Base-by-base conservation (phyloP, 1,284 basidiomycete species). In the Heterobasidion occidentale region DNA sequence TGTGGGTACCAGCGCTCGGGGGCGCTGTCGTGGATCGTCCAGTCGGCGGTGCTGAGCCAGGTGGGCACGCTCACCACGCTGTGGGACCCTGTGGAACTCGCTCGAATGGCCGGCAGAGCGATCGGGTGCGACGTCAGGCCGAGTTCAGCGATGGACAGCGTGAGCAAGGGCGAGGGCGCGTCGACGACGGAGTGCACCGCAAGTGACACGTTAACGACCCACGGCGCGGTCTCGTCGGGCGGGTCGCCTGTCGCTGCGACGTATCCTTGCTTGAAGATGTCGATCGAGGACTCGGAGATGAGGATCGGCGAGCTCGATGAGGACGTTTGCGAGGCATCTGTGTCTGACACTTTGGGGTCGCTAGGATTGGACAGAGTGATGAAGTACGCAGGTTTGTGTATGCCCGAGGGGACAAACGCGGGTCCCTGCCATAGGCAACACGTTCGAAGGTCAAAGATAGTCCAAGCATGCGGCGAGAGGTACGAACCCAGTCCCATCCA, bases 181-280 rank as follows among this genome's bases (percentile, higher is more conserved):
- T 67, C 59, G 6, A 64, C 61, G 6, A 74, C 70, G 4, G 79
- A 78, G 34, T 77, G 77, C 33, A 83, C 58, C 7, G 71, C 75
- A n/a, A 83, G 68, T 1, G 77, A 78, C 35, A 82, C 74, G 53
- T 81, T 83, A 47, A 83, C 71, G 15, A 80, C 64, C 80, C 80
- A 83, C 56, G 80, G 75, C 1, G 77, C 79, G 1, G 65, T 70
- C 61, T 81, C 71, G 58, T 70, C 72, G 57, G 52, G 77, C 62
- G 12, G 70, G 60, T 7, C 68, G 62, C 47, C 72, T 66, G 62
- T 52, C 11, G 33, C 51, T 36, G 73, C 67, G 51, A 72, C 70
- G 60, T 80, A 77, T 4, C 77, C 78, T 34, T 73, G 63, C 64
- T 81, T 82, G 63, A 74, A 77, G 54, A 83, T 78, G 61, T 83